A percentile compares a stretch with the other conserved stretches of the same genome.
Evolutionary conservation across 805 yeast species (phyloP).

Genomic region (Jamesozyma lodderae): DNA sequence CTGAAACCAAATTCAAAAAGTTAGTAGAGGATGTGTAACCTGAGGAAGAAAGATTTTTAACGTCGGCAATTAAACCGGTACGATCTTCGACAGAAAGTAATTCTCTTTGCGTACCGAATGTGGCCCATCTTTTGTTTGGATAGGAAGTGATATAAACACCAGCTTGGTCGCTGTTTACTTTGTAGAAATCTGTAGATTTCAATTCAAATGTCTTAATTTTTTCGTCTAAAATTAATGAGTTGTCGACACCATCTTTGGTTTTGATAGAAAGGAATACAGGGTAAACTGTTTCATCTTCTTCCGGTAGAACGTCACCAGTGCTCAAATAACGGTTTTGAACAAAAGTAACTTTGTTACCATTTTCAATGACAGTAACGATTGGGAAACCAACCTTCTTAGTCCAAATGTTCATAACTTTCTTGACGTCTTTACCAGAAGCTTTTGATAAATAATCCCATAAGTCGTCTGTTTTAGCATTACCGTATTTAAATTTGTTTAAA

Average conservation of each 20-base stretch:
- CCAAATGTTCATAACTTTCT: slow-evolving; percentile 59
- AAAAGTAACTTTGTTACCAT: slow-evolving; percentile 40
- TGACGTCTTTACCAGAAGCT: slow-evolving; percentile 54
- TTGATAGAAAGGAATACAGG: slow-evolving; percentile 58
- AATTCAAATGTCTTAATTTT: slow-evolving; percentile 41
- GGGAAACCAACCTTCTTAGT: slow-evolving; percentile 70
- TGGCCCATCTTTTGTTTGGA: slow-evolving; percentile 56
- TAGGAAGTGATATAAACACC: slow-evolving; percentile 72
- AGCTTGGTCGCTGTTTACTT: slow-evolving; percentile 62
- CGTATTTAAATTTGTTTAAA: slow-evolving; percentile 51
- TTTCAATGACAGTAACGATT: slow-evolving; percentile 42
- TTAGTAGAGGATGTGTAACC: slow-evolving; percentile 56
- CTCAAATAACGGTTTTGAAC: slow-evolving; percentile 66
- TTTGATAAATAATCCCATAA: slow-evolving; percentile 61
- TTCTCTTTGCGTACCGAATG: slow-evolving; percentile 49
- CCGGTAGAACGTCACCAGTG: slow-evolving; percentile 67
- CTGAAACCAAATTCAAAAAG: slow-evolving; percentile 48
- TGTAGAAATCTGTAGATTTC: slow-evolving; percentile 42
- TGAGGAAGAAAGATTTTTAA: slow-evolving; percentile 57
- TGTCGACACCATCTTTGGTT: slow-evolving; percentile 52
- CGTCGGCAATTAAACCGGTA: slow-evolving; percentile 74
- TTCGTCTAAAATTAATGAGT: slow-evolving; percentile 44
- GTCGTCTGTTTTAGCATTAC: slow-evolving; percentile 67
- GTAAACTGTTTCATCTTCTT: slow-evolving; percentile 58
- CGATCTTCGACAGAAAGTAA: slow-evolving; percentile 67